Evolutionary conservation across 495 filamentous ascomycete species (phyloP), one percentile per base, ranked within the genome.

Genomic region (Aspergillus leporis): DNA sequence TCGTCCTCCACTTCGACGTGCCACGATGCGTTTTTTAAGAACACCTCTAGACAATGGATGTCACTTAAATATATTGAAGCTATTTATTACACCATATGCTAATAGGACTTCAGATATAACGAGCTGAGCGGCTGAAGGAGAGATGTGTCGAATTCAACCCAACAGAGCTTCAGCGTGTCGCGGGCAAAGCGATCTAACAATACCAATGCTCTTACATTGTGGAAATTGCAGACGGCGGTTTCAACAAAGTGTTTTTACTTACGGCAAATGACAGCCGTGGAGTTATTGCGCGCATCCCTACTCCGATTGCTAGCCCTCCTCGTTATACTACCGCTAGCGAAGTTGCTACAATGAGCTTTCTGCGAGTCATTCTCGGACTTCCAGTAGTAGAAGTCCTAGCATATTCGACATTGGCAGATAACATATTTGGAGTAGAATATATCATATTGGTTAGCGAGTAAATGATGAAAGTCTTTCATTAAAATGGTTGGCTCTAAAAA

Each of bases 291-390:
- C 68, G 67, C 50, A 70, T 76, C 55, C 70, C 74, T 0, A 74
- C 65, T 53, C 66, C 69, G 4, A 66, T 69, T 56, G 69, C 73
- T 23, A 68, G 67, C 25, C 72, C 71, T 48, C 59, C 67, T 55
- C 64, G 67, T 61, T 69, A 72, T 52, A 68, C 69, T 34, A 75
- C 70, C 4, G 75, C 74, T 5, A 79, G 75, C 61, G 77, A 81
- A 61, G 75, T 78, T 16, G 78, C 78, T 19, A 81, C 77, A 5
- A 70, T 79, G 60, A 55, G 58, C 55, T 74, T 73, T 67, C 50
- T 75, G 45, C 66, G 70, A 60, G 19, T 22, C 61, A 45, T 72
- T 19, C 66, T 74, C 34, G 59, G 67, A 61, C 50, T 74, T 3
- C 76, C 74, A 9, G 66, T 71, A 30, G 69, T 70, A 1, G 47